Evolutionary conservation across 176 grass and related monocot species (phyloP), one percentile per base, ranked within the genome.

Genomic region (Avena insularis): DNA sequence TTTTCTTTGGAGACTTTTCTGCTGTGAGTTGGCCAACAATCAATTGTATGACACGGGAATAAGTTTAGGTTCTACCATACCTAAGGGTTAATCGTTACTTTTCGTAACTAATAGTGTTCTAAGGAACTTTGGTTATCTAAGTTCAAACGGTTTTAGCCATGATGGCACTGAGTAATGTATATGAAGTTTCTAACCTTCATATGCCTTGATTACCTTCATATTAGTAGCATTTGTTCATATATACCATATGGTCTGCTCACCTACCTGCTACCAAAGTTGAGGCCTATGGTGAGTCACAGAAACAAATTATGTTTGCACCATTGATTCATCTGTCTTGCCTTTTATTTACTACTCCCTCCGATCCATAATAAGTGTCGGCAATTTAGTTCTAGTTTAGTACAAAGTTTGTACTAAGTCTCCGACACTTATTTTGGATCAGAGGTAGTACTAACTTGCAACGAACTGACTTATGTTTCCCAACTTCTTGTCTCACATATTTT

Each of bases 401-500:
- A 29, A 29, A 29, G 29, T 29, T 29, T 29, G 29, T 29, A 29
- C 29, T 29, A 29, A 29, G 29, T 29, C 29, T 29, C 29, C 29
- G 29, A 29, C 29, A 29, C 29, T 29, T 29, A 29, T 29, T 29
- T 29, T 29, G 29, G 29, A 29, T 29, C 29, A 29, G 29, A 29
- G 29, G 29, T 29, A 29, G 29, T 29, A 29, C 29, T 29, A 29
- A 29, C 29, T 63, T 90, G 19, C 31, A 64, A 54, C 19, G 25
- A 20, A 73, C 53, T 81, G 40, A 35, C 21, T 23, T 47, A 9
- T 59, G 3, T 25, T 5, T 56, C 31, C 20, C 8, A 43, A 21
- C 4, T 78, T 68, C 23, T 55, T 54, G 10, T 84, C 4, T 84
- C 6, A 70, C 15, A 51, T 79, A 43, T 88, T 53, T 27, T 81